These are phyloP conservation scores for Lodderomyces margitis DNA, from an alignment of 1,139 yeast genomes.

Conservation along the genomic window DNA sequence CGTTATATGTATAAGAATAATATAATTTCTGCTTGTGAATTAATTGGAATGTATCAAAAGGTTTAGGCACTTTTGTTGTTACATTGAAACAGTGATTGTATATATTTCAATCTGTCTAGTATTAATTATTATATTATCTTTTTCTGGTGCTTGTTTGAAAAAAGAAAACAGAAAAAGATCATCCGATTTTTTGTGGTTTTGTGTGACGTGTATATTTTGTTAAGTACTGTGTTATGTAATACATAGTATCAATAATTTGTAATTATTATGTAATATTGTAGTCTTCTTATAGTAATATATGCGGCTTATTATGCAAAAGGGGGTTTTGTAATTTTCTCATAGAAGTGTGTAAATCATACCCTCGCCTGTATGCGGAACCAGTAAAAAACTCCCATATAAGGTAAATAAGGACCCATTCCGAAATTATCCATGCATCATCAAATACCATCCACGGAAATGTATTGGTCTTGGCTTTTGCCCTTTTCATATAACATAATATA, in stretches of 20 bases:
- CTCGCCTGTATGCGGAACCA: neutral
- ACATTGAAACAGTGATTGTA: neutral
- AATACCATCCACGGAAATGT: neutral
- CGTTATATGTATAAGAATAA: neutral
- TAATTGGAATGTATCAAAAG: neutral
- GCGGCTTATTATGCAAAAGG: neutral
- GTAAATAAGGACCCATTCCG: neutral
- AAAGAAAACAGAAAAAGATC: conserved; percentile 1
- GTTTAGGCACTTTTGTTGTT: neutral
- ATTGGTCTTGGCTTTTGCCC: no score
- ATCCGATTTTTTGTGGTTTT: neutral
- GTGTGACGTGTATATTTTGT: neutral
- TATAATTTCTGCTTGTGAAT: neutral
- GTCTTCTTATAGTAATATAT: neutral
- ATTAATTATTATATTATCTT: neutral
- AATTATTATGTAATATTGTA: neutral
- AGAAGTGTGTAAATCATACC: no score
- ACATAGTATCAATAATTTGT: no score
- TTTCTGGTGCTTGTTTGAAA: conserved; percentile 1
- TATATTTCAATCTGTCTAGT: neutral
- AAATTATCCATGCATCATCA: neutral
- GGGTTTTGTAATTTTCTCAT: neutral
- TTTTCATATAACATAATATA: no score
- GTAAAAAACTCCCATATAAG: neutral
- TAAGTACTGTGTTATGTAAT: neutral